phyloP scores from a whole-genome alignment of 805 yeast species.

The Kodamaea laetipori region DNA sequence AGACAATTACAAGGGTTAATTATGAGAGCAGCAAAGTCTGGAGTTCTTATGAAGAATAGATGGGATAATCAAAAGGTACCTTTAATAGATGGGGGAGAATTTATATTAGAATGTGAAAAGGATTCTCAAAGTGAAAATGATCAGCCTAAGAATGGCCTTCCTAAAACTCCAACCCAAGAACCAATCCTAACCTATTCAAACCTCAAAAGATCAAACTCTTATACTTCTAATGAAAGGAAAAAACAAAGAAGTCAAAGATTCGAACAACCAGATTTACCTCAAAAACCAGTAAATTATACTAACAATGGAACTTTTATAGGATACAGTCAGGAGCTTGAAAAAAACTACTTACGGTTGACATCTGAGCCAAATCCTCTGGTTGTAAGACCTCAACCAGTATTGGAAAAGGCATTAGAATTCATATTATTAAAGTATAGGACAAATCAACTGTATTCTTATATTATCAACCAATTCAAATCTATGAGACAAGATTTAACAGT shows the following conservation, averaged over 20 bases:
- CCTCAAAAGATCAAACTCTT: conserved; percentile 8
- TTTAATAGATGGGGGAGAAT: conserved; percentile 27
- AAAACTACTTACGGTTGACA: conserved; percentile 79
- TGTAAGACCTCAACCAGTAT: conserved; percentile 72
- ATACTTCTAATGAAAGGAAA: conserved; percentile 38
- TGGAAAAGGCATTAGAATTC: conserved; percentile 57
- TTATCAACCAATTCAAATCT: conserved; percentile 89
- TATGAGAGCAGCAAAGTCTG: conserved; percentile 47
- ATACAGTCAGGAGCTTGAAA: conserved; percentile 64
- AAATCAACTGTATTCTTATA: conserved; percentile 64
- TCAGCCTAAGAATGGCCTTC: conserved; percentile 1
- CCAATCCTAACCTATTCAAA: neutral
- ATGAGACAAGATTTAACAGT: conserved; percentile 92
- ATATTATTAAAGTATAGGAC: conserved; percentile 54
- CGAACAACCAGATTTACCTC: neutral
- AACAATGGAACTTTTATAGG: conserved; percentile 50
- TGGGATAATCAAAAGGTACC: conserved; percentile 60
- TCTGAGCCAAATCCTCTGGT: conserved; percentile 85
- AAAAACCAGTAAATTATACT: neutral
- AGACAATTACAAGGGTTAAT: conserved; percentile 52
- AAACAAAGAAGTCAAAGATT: conserved; percentile 53
- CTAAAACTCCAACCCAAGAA: neutral
- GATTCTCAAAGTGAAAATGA: neutral
- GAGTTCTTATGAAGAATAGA: conserved; percentile 39
- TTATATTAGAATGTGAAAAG: conserved; percentile 15